A percentile compares a stretch with the other conserved stretches of the same genome.
These are phyloP conservation scores for Picea mariana DNA, from an alignment of 83 land plant species.

Conservation along the genomic window DNA sequence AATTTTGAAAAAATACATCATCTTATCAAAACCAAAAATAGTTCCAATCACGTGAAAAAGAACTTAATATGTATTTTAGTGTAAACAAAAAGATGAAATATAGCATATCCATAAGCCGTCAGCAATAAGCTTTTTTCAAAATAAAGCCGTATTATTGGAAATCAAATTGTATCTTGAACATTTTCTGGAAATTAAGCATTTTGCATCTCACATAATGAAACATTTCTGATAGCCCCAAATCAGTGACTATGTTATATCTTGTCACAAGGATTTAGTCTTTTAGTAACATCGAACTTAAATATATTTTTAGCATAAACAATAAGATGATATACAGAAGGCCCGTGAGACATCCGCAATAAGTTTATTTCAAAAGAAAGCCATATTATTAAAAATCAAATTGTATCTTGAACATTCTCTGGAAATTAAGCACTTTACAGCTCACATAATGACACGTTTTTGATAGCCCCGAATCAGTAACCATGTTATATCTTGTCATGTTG, in stretches of 20 bases:
- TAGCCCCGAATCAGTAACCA: too few relatives aligned
- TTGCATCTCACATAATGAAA: background rate
- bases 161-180: background rate
- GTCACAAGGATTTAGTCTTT: too few relatives aligned
- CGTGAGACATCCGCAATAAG: background rate
- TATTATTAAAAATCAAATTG: background rate
- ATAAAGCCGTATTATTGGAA: background rate
- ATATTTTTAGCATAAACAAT: background rate
- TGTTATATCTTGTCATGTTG: too few relatives aligned
- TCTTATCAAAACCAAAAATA: background rate
- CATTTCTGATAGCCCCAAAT: too few relatives aligned
- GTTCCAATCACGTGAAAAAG: background rate
- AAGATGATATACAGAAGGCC: background rate
- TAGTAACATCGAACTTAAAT: background rate
- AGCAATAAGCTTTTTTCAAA: background rate
- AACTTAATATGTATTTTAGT: background rate
- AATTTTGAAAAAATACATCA: background rate
- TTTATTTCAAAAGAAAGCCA: background rate
- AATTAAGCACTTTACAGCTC: background rate
- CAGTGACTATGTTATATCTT: too few relatives aligned
- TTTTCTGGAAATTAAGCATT: background rate
- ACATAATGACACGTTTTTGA: too few relatives aligned
- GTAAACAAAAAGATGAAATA: background rate
- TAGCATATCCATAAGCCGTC: background rate
- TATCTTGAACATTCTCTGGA: background rate